Evolutionary conservation across 257 asterid species (phyloP).

Genomic region (Solanum chmielewskii): DNA sequence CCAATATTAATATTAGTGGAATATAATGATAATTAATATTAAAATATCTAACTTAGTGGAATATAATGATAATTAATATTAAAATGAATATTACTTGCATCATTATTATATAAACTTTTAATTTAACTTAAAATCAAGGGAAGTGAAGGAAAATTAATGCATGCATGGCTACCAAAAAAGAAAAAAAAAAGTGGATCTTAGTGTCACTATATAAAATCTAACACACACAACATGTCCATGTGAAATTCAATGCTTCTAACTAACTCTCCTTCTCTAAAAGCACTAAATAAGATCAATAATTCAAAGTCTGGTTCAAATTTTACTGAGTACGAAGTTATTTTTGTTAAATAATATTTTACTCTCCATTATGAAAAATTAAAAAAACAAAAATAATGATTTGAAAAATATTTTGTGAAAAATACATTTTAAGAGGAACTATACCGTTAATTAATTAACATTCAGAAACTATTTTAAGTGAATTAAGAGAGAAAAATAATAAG

Average conservation of each 20-base stretch:
- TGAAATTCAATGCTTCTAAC: constrained; percentile 11
- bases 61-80: no score
- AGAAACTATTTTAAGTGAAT: not conserved
- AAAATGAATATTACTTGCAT: not conserved
- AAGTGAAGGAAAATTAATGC: not conserved
- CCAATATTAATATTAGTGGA: not conserved
- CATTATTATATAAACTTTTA: not conserved
- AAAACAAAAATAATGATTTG: not conserved
- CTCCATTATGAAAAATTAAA: not conserved
- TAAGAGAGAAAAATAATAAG: not conserved
- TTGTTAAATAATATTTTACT: not conserved
- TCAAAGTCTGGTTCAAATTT: not conserved
- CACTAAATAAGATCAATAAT: not conserved
- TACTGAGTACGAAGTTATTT: fast-evolving
- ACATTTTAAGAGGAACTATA: not conserved
- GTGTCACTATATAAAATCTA: not conserved
- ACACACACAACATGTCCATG: constrained; percentile 4
- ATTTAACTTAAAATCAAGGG: not conserved
- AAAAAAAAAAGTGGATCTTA: not conserved
- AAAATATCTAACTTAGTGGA: no score
- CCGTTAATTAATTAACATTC: not conserved
- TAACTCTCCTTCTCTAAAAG: not conserved
- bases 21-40: no score
- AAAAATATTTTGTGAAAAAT: not conserved
- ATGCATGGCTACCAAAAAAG: not conserved